A percentile compares a stretch with the other conserved stretches of the same genome.
These are phyloP conservation scores for Polyporus tsugae DNA, from an alignment of 1,284 basidiomycete genomes.

Conservation along the genomic window DNA sequence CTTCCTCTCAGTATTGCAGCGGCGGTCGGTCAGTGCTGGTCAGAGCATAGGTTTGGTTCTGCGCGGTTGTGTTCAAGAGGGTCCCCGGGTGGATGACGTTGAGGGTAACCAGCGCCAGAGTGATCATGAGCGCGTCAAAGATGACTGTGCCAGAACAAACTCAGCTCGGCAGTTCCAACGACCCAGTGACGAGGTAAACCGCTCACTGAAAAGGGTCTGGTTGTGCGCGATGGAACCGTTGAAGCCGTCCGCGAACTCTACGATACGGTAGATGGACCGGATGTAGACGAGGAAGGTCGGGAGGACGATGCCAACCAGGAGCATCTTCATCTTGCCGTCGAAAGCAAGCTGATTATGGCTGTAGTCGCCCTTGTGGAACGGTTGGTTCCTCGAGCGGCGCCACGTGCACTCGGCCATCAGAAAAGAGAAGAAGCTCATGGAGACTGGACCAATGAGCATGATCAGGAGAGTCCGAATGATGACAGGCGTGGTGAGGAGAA, in stretches of 20 bases:
- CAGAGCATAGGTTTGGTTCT: conserved; percentile 9
- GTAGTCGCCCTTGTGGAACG: conserved; percentile 20
- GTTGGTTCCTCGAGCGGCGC: conserved; percentile 22
- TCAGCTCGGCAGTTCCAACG: neutral
- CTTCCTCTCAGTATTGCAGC: neutral
- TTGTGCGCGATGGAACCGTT: conserved; percentile 56
- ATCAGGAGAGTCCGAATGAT: neutral
- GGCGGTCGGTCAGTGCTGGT: neutral
- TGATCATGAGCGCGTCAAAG: conserved; percentile 65
- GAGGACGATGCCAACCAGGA: conserved; percentile 25
- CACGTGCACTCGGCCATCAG: conserved; percentile 28
- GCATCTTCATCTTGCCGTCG: conserved; percentile 26
- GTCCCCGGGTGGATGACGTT: conserved; percentile 61
- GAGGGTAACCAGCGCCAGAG: conserved; percentile 58
- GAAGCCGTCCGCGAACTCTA: conserved; percentile 60
- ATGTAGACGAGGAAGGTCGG: conserved; percentile 27
- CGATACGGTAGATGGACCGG: conserved; percentile 30
- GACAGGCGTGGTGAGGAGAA: neutral
- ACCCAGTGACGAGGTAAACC: neutral
- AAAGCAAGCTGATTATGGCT: neutral
- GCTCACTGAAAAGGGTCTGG: conserved; percentile 57
- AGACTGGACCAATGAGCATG: conserved; percentile 5
- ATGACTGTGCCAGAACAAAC: conserved; percentile 29
- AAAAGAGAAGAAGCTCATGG: conserved; percentile 27
- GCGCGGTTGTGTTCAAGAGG: conserved; percentile 18